These are phyloP conservation scores for Agaricus sinodeliciosus DNA, from an alignment of 768 basidiomycete genomes.

Conservation along the genomic window DNA sequence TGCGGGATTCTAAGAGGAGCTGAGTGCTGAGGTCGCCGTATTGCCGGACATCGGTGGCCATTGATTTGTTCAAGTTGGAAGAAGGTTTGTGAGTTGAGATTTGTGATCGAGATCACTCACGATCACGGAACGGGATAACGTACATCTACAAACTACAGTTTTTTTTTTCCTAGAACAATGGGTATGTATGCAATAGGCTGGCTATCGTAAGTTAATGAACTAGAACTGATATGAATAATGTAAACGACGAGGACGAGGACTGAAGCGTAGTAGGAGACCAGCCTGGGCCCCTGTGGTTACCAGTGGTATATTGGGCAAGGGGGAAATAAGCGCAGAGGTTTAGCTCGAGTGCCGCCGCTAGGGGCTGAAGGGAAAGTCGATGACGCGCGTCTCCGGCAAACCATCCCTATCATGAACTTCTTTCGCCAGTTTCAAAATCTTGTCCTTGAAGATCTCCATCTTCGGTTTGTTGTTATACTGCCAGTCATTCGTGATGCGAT, in stretches of 20 bases:
- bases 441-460: slow-evolving; percentile 10
- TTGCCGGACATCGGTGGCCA: slow-evolving; percentile 53
- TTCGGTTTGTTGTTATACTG: slow-evolving; percentile 9
- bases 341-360: not conserved
- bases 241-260: slow-evolving; percentile 2
- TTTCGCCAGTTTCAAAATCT: slow-evolving; percentile 3
- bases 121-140: not conserved
- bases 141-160: slow-evolving; percentile 6
- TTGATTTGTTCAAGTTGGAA: too few species aligned
- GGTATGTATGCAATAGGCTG: slow-evolving; percentile 1
- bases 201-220: not conserved
- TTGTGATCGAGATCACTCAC: not conserved
- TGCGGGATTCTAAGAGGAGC: slow-evolving; percentile 79
- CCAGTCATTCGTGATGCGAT: slow-evolving; percentile 8
- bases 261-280: not conserved
- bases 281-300: too few species aligned
- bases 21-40: slow-evolving; percentile 84
- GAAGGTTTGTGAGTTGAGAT: slow-evolving; percentile 1
- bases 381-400: slow-evolving; percentile 5
- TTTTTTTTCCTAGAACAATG: not conserved
- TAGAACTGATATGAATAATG: slow-evolving; percentile 9
- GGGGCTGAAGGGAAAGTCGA: slow-evolving; percentile 6
- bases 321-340: not conserved
- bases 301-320: not conserved
- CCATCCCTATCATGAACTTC: slow-evolving; percentile 2